phyloP scores from a whole-genome alignment of 345 rosid genomes.

The Lumnitzera racemosa region DNA sequence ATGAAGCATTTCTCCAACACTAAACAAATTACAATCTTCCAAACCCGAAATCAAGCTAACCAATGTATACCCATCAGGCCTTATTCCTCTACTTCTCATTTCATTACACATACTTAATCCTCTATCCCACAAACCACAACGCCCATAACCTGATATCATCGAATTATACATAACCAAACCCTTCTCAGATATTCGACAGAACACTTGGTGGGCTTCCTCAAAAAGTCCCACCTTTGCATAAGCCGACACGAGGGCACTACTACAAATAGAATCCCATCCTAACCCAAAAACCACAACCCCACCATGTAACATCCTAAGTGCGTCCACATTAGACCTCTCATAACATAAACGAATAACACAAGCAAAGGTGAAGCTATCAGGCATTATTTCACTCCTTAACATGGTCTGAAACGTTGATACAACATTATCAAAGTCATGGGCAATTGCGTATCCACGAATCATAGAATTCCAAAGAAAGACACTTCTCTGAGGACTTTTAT shows the following conservation, averaged over 20 bases:
- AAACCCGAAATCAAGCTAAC: slow-evolving; percentile 56
- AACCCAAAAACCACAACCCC: slow-evolving; percentile 44
- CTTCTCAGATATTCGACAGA: slow-evolving; percentile 36
- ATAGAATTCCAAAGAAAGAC: slow-evolving; percentile 83
- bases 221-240: slow-evolving; percentile 49
- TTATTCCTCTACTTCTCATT: slow-evolving; percentile 37
- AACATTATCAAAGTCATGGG: slow-evolving; percentile 23
- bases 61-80: slow-evolving; percentile 65
- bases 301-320: slow-evolving; percentile 53
- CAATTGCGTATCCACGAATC: slow-evolving; percentile 63
- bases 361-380: slow-evolving; percentile 71
- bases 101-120: slow-evolving; percentile 44
- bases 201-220: slow-evolving; percentile 52
- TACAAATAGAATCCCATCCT: slow-evolving; percentile 42
- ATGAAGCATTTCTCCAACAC: slow-evolving; percentile 53
- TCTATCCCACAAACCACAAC: slow-evolving; percentile 37
- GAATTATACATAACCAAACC: slow-evolving; percentile 79
- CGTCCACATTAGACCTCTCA: slow-evolving; percentile 36
- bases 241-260: slow-evolving; percentile 60
- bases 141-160: slow-evolving; percentile 64
- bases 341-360: slow-evolving; percentile 56
- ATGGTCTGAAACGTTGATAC: slow-evolving; percentile 33
- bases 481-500: slow-evolving; percentile 54
- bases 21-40: slow-evolving; percentile 27
- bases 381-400: slow-evolving; percentile 39